A percentile compares a stretch with the other conserved stretches of the same genome.
These are phyloP conservation scores for Colletotrichum sp. DNA, from an alignment of 2,329 filamentous ascomycete species.

Conservation along the genomic window DNA sequence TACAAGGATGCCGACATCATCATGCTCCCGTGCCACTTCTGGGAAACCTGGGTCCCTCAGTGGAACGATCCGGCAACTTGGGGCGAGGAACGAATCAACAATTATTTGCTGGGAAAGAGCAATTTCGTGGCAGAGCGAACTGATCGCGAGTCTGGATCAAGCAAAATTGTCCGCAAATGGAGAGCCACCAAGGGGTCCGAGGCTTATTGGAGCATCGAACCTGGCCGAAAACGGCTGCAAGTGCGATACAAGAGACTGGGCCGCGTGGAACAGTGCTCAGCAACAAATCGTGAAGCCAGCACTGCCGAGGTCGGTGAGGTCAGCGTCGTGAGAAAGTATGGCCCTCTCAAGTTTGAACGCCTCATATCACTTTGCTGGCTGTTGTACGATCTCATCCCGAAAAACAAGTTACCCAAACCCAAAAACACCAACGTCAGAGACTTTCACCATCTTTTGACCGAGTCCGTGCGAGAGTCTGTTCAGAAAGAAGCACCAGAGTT, in stretches of 20 bases:
- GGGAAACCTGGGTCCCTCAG: not conserved
- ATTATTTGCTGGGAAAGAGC: not conserved
- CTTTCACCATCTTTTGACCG: not conserved
- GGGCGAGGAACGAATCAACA: not conserved
- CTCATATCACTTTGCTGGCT: not conserved
- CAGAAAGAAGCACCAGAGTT: not conserved
- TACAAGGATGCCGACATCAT: not conserved
- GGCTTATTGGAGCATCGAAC: fast-evolving
- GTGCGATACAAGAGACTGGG: not conserved
- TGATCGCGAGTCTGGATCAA: not conserved
- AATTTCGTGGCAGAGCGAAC: not conserved
- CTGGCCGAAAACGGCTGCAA: not conserved
- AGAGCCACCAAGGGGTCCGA: not conserved
- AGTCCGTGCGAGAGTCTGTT: not conserved
- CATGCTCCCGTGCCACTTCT: not conserved
- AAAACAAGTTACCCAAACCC: not conserved
- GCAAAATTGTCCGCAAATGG: not conserved
- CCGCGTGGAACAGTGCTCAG: not conserved
- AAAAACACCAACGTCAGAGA: fast-evolving
- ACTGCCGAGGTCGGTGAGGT: not conserved
- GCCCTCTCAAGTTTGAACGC: not conserved
- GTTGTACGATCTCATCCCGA: not conserved
- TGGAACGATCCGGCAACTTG: not conserved
- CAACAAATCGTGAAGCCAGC: not conserved
- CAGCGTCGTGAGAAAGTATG: not conserved